These are phyloP conservation scores for Flaveria floridana DNA, from an alignment of 140 eudicot species.

Conservation along the genomic window DNA sequence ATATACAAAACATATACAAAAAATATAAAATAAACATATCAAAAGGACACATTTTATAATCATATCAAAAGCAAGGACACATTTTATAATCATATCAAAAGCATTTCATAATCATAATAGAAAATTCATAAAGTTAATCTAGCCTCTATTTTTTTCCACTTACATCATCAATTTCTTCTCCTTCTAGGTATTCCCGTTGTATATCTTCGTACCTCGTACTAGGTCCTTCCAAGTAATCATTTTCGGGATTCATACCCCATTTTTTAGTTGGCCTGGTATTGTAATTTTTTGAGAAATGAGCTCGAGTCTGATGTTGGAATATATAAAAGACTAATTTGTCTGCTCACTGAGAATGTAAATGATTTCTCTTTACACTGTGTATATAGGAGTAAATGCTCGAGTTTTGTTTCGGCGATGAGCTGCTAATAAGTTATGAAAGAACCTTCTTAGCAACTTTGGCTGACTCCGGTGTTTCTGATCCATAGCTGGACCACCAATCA, in stretches of 20 bases:
- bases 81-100: no score
- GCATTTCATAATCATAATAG: no score
- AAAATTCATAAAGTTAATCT: no score
- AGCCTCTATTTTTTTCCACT: no score
- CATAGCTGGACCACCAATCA: not conserved
- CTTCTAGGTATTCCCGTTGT: no score
- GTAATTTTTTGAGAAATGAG: not conserved
- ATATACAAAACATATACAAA: no score
- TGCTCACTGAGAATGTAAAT: not conserved
- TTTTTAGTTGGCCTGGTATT: not conserved
- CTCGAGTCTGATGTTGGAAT: not conserved
- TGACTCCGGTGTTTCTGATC: not conserved
- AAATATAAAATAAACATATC: no score
- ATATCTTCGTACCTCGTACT: not conserved
- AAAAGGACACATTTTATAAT: no score
- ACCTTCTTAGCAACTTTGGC: not conserved
- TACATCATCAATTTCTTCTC: no score
- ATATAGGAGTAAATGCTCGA: not conserved
- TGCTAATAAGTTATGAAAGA: not conserved
- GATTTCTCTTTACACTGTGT: no score
- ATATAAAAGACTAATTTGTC: not conserved
- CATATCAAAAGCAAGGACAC: no score
- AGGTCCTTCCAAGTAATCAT: not conserved
- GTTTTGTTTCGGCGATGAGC: not conserved
- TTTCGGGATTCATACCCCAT: not conserved